Evolutionary conservation across 1,139 yeast species (phyloP).

Genomic region (Groenewaldozyma auringiensis): DNA sequence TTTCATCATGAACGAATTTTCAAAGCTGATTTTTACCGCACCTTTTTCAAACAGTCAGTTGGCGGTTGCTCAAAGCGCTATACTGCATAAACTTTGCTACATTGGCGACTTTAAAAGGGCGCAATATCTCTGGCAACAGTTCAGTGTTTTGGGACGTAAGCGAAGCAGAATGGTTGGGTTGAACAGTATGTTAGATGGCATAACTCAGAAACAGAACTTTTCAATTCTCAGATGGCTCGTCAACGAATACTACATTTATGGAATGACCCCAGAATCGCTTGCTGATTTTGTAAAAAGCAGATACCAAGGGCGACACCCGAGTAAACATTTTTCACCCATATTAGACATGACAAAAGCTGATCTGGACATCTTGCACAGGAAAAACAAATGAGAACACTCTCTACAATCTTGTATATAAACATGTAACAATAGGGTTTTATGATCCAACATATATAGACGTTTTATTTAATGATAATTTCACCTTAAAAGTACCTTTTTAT

Average conservation of each 20-base stretch:
- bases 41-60: background rate
- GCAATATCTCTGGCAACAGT: slow-evolving; percentile 6
- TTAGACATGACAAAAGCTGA: background rate
- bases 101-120: slow-evolving; percentile 3
- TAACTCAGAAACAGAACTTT: background rate
- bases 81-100: slow-evolving; percentile 6
- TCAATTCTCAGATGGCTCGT: slow-evolving; percentile 6
- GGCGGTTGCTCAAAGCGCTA: background rate
- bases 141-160: slow-evolving; percentile 1
- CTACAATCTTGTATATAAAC: background rate
- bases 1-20: background rate
- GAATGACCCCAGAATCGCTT: background rate
- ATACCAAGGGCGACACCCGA: background rate
- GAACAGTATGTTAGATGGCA: slow-evolving; percentile 9
- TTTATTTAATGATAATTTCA: no score
- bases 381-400: background rate
- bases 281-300: slow-evolving; percentile 2
- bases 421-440: background rate
- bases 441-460: no score
- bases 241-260: slow-evolving; percentile 7
- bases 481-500: no score
- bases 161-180: background rate
- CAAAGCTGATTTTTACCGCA: background rate
- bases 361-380: background rate
- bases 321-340: background rate